Evolutionary conservation across 768 basidiomycete species (phyloP).

Genomic region (Hygrophorus russula): DNA sequence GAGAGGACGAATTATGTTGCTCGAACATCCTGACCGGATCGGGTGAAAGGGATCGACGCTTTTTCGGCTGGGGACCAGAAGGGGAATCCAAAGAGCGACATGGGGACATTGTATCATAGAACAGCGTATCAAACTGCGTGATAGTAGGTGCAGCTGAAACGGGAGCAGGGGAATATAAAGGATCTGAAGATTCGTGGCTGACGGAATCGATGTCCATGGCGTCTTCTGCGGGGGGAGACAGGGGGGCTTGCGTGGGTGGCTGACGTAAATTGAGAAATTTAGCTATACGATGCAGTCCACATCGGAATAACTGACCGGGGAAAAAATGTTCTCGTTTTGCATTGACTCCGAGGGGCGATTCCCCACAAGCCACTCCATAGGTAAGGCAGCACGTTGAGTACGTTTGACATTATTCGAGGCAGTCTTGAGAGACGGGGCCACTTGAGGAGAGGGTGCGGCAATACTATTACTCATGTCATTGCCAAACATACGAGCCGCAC

Average conservation of each 20-base stretch:
- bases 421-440: conserved; percentile 19
- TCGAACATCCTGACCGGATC: conserved; percentile 30
- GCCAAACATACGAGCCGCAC: conserved; percentile 58
- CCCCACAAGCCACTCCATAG: conserved; percentile 45
- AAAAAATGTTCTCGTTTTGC: background rate
- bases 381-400: conserved; percentile 52
- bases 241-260: conserved; percentile 21
- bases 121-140: conserved; percentile 46
- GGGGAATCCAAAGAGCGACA: conserved; percentile 35
- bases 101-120: conserved; percentile 47
- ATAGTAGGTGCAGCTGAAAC: conserved; percentile 41
- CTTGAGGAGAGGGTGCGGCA: conserved; percentile 15
- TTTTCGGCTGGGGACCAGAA: conserved; percentile 30
- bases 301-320: background rate
- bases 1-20: conserved; percentile 29
- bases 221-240: conserved; percentile 41
- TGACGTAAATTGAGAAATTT: conserved; percentile 14
- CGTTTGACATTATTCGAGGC: conserved; percentile 35
- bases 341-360: conserved; percentile 14
- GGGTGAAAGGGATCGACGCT: conserved; percentile 52
- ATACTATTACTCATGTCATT: conserved; percentile 57
- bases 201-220: conserved; percentile 68
- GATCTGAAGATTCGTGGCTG: conserved; percentile 3
- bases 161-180: conserved; percentile 25
- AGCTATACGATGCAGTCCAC: background rate